Conservation (phyloP, 2,329 filamentous ascomycete genomes). For the Fusarium sp. region DNA sequence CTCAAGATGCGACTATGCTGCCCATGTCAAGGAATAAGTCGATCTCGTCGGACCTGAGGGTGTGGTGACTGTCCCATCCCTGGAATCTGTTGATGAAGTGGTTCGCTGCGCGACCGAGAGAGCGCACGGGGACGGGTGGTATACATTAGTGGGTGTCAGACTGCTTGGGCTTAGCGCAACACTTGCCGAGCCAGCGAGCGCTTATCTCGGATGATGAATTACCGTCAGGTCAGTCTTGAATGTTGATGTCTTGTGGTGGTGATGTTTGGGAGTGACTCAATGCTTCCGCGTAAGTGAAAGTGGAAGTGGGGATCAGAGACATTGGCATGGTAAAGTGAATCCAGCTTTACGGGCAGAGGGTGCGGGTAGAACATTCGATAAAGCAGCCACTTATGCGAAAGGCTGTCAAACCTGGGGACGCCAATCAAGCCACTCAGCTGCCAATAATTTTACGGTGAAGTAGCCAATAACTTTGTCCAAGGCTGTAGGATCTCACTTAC, state of each 20-base stretch:
- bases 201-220: constrained; percentile 29
- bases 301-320: constrained; percentile 20
- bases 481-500: constrained; percentile 12
- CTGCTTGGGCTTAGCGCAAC: constrained; percentile 37
- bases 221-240: constrained; percentile 10
- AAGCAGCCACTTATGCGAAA: constrained; percentile 38
- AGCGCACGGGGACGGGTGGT: constrained; percentile 37
- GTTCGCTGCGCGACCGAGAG: constrained; percentile 33
- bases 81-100: constrained; percentile 26
- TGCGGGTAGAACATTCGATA: constrained; percentile 40
- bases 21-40: constrained; percentile 42
- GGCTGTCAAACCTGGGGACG: constrained; percentile 41
- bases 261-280: constrained; percentile 20
- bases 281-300: constrained; percentile 11
- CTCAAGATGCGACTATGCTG: constrained; percentile 42
- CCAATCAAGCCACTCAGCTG: constrained; percentile 41
- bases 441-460: constrained; percentile 11
- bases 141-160: constrained; percentile 34
- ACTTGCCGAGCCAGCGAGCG: constrained; percentile 35
- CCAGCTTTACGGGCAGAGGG: constrained; percentile 37
- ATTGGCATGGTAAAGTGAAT: constrained; percentile 26
- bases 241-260: constrained; percentile 29
- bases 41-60: constrained; percentile 43
- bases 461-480: constrained; percentile 28
- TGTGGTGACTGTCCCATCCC: constrained; percentile 39